Evolutionary conservation across 2,329 filamentous ascomycete genomes (phyloP), one percentile per base, ranked within the genome.

Genomic region (Incumbomyces lentus): DNA sequence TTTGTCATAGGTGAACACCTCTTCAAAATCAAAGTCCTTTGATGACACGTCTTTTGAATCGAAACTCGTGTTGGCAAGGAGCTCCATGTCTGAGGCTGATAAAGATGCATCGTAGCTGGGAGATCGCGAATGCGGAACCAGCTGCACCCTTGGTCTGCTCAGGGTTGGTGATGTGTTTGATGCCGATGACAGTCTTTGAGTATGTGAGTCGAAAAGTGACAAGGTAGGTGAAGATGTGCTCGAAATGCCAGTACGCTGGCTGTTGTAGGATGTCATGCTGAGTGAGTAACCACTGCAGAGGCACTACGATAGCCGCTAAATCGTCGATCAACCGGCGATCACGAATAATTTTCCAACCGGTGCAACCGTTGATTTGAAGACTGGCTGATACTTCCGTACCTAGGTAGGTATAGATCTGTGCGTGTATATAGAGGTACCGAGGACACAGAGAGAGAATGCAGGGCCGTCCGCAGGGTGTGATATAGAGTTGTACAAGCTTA

Each of bases 1-100:
- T 40, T 52, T 53, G 49, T 57, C 55, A 48, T 54, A 57, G 11
- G 55, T 57, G 53, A 57, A 57, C 48, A 57, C 51, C 18, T 57
- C 55, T 41, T 55, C 55, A 37, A 57, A 57, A 38, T 57, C 55
- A 34, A 57, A 57, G 48, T 57, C 55, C 33, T 55, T 47, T 4
- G 55, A 57, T 6, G 53, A 55, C 35, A 57, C 43, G 44, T 57
- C 55, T 31, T 52, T 44, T 30, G 52, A 44, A 47, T 57, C 55
- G 36, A 57, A 55, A 34, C 49, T 49, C 40, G 48, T 49, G 8
- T 53, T 51, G 48, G 49, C 46, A 17, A 56, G 41, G 10, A 53
- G 26, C 43, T 52, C 46, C 30, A 49, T 49, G 37, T 56, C 54
- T 5, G 43, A 47, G 16, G 53, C 49, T 8, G 54, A 55, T 19